These are phyloP conservation scores for Phyllosticta citribraziliensis DNA, from an alignment of 2,329 filamentous ascomycete genomes.

Conservation along the genomic window DNA sequence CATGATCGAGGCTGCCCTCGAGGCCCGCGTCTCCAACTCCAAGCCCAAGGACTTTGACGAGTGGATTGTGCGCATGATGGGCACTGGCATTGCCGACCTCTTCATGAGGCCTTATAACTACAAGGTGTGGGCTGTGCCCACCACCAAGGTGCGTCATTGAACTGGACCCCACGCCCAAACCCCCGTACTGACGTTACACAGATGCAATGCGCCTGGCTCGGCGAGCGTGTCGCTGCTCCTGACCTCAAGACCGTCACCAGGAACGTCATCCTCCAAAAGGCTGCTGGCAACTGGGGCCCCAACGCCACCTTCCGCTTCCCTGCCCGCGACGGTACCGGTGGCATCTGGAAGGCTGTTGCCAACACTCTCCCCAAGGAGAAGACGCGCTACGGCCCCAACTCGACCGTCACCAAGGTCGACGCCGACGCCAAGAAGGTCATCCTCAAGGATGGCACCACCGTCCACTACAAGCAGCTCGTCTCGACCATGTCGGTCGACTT, in stretches of 20 bases:
- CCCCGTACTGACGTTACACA: constrained; percentile 27
- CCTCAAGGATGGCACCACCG: constrained; percentile 72
- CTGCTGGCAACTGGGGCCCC: constrained; percentile 93
- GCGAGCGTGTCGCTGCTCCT: constrained; percentile 94
- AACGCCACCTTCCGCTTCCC: constrained; percentile 99
- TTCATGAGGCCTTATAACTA: constrained; percentile 99
- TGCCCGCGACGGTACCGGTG: constrained; percentile 86
- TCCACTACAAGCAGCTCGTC: constrained; percentile 86
- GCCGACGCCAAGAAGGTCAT: constrained; percentile 74
- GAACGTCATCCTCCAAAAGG: constrained; percentile 94
- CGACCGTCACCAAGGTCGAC: constrained; percentile 77
- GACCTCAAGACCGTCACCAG: constrained; percentile 87
- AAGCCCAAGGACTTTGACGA: constrained; percentile 98
- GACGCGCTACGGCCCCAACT: constrained; percentile 77
- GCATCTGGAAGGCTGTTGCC: constrained; percentile 97
- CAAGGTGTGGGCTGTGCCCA: constrained; percentile 99
- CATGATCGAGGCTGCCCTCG: constrained; percentile 87
- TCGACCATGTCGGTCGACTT: constrained; percentile 94
- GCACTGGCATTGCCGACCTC: constrained; percentile 77
- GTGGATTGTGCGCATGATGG: constrained; percentile 92
- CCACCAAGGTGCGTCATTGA: constrained; percentile 64
- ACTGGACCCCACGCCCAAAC: not conserved
- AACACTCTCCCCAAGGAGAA: constrained; percentile 89
- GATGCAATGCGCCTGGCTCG: constrained; percentile 99
- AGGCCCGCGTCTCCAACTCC: constrained; percentile 72